phyloP scores from a whole-genome alignment of 768 basidiomycete species.

The Terana coerulea region DNA sequence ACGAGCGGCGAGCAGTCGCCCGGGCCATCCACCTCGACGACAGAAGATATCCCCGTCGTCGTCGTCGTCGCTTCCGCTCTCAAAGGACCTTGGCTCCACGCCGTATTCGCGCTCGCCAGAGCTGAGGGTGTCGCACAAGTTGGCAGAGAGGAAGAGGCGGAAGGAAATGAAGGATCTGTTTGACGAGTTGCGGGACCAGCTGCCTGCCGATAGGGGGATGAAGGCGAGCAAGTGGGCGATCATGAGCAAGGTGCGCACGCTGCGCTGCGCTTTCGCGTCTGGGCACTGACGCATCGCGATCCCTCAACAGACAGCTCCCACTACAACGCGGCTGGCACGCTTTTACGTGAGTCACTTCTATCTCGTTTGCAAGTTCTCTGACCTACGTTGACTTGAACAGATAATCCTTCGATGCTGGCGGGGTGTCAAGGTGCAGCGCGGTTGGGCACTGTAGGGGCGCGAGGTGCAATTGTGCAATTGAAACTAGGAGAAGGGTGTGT shows the following conservation, averaged over 20 bases:
- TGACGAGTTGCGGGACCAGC: conserved; percentile 89
- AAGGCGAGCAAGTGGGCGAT: conserved; percentile 99
- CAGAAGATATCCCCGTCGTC: conserved; percentile 17
- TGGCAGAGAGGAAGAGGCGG: conserved; percentile 93
- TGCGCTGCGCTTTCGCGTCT: background rate
- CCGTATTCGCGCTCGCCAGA: conserved; percentile 97
- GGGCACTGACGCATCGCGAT: conserved; percentile 2
- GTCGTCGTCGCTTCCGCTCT: conserved; percentile 7
- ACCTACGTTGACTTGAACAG: too few relatives aligned
- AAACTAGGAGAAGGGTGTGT: too few relatives aligned
- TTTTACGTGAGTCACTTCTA: too few relatives aligned
- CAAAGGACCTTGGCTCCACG: conserved; percentile 54
- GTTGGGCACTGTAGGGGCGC: too few relatives aligned
- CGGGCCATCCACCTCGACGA: conserved; percentile 13
- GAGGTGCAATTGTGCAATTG: too few relatives aligned
- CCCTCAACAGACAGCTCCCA: too few relatives aligned
- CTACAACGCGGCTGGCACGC: background rate
- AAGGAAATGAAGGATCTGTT: conserved; percentile 99
- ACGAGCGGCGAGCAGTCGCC: conserved; percentile 23
- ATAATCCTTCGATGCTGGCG: too few relatives aligned
- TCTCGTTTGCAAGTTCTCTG: too few relatives aligned
- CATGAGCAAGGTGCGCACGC: conserved; percentile 72
- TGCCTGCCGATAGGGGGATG: conserved; percentile 90
- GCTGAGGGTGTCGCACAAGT: conserved; percentile 91
- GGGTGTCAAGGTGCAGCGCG: too few relatives aligned